These are phyloP conservation scores for Ophiostoma tasmaniense DNA, from an alignment of 2,329 filamentous ascomycete species.

Conservation along the genomic window DNA sequence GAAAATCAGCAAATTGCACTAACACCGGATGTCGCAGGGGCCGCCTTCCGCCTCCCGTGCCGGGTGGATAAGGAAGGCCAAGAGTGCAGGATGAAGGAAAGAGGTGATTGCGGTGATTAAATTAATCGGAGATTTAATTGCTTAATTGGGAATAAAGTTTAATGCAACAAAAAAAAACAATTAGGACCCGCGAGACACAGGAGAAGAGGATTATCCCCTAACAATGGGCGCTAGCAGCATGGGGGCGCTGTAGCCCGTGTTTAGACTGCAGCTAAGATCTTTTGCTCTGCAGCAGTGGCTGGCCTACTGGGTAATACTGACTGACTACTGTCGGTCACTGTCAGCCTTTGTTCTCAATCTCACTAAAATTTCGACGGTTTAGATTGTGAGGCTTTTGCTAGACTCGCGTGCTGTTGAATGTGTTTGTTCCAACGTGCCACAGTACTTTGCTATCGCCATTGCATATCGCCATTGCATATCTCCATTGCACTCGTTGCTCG, in stretches of 20 bases:
- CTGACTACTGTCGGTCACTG: background rate
- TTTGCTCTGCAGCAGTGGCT: too few species aligned
- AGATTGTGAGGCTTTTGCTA: background rate
- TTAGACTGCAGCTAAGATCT: background rate
- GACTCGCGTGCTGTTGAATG: too few species aligned
- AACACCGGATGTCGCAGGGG: constrained; percentile 12
- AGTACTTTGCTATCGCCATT: too few species aligned
- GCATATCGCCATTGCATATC: too few species aligned
- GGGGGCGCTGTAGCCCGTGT: background rate
- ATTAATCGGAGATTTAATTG: background rate
- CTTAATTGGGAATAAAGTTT: too few species aligned
- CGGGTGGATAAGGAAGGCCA: background rate
- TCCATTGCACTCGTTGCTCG: too few species aligned
- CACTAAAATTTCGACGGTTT: background rate
- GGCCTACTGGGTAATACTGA: too few species aligned
- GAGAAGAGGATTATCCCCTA: background rate
- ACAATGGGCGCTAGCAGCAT: background rate
- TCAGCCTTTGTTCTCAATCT: background rate
- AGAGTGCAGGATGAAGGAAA: background rate
- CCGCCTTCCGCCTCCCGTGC: background rate
- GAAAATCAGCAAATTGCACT: background rate
- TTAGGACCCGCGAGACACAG: too few species aligned
- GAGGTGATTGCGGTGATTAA: background rate
- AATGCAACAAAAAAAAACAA: background rate
- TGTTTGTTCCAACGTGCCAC: too few species aligned